Percentiles rank a stretch among this genome's conserved stretches.
These are phyloP conservation scores for Microbotryum silenes-acaulis DNA, from an alignment of 1,284 basidiomycete species.

Conservation along the genomic window DNA sequence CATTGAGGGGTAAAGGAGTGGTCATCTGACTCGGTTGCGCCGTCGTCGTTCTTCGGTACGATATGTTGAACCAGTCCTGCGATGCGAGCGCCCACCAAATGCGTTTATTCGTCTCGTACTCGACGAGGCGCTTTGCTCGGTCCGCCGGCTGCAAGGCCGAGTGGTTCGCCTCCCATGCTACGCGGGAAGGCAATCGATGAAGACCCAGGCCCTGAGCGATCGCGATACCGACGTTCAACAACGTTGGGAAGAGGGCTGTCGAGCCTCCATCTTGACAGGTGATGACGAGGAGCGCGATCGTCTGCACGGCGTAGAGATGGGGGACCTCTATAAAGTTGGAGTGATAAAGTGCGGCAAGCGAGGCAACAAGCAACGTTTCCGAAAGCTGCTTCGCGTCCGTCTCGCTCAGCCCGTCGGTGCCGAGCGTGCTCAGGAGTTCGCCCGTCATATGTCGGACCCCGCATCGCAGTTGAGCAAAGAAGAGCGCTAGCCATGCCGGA, in stretches of 20 bases:
- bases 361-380: conserved; percentile 19
- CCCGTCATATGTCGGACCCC: conserved; percentile 13
- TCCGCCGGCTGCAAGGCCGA: conserved; percentile 1
- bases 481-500: conserved; percentile 26
- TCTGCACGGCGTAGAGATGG: conserved; percentile 20
- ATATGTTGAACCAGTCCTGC: conserved; percentile 27
- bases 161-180: conserved; percentile 7
- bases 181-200: conserved; percentile 18
- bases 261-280: conserved; percentile 19
- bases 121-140: conserved; percentile 14
- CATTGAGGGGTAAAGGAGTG: conserved; percentile 28
- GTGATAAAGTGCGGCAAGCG: conserved; percentile 15
- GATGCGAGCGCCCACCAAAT: conserved; percentile 21
- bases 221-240: conserved; percentile 26
- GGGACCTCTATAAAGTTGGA: conserved; percentile 24
- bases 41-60: conserved; percentile 19
- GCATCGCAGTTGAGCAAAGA: conserved; percentile 25
- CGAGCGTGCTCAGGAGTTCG: conserved; percentile 2
- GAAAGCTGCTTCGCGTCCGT: conserved; percentile 7
- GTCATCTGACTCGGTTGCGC: conserved; percentile 14
- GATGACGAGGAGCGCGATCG: conserved; percentile 24
- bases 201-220: conserved; percentile 27
- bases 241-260: conserved; percentile 25
- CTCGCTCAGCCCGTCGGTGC: conserved; percentile 13
- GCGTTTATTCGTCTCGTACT: conserved; percentile 28